Evolutionary conservation across 1,284 basidiomycete genomes (phyloP).

Genomic region (Cystobasidium slooffiae): DNA sequence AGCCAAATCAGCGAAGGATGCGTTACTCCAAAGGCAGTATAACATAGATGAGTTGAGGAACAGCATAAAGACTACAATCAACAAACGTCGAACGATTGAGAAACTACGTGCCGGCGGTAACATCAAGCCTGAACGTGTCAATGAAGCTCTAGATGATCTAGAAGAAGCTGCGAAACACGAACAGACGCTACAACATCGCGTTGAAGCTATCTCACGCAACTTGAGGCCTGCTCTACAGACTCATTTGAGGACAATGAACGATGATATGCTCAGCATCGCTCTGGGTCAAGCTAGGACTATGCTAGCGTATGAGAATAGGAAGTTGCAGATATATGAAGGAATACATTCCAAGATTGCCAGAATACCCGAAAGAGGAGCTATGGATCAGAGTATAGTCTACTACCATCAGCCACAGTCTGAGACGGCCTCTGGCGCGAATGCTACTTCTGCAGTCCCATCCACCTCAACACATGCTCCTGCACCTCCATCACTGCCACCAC

Average conservation of each 20-base stretch:
- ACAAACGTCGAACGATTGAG: constrained; percentile 85
- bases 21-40: constrained; percentile 78
- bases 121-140: constrained; percentile 82
- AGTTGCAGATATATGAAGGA: constrained; percentile 73
- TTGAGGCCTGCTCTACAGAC: constrained; percentile 78
- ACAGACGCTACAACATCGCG: constrained; percentile 74
- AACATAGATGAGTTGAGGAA: constrained; percentile 89
- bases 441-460: constrained; percentile 1
- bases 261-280: constrained; percentile 82
- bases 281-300: constrained; percentile 88
- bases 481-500: constrained; percentile 18
- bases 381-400: constrained; percentile 50
- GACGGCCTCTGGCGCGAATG: not conserved
- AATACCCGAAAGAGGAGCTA: constrained; percentile 59
- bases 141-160: constrained; percentile 89
- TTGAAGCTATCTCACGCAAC: constrained; percentile 87
- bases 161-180: constrained; percentile 92
- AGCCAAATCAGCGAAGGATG: constrained; percentile 88
- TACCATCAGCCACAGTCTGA: constrained; percentile 44
- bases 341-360: constrained; percentile 77
- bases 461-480: not conserved
- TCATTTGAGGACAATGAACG: constrained; percentile 81
- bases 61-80: constrained; percentile 87
- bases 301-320: constrained; percentile 77
- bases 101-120: constrained; percentile 74